phyloP scores from a whole-genome alignment of 768 basidiomycete species.

The Calocera cornea region DNA sequence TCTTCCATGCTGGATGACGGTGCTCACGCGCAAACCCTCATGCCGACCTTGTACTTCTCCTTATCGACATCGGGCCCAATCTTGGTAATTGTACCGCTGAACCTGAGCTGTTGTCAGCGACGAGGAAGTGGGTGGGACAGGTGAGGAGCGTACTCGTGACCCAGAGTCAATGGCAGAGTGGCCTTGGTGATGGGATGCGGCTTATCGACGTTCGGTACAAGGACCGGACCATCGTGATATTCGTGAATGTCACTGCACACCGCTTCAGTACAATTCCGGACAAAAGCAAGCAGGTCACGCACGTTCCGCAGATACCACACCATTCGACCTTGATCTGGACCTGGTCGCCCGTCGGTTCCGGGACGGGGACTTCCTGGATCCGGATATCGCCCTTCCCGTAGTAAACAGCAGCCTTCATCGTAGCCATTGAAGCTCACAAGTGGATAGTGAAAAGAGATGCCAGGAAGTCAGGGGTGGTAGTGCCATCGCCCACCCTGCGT shows the following conservation, averaged over 20 bases:
- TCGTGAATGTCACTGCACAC: conserved; percentile 33
- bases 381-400: conserved; percentile 32
- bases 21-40: conserved; percentile 22
- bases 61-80: conserved; percentile 26
- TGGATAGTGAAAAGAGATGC: not conserved
- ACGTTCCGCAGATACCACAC: conserved; percentile 7
- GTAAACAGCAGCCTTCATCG: conserved; percentile 35
- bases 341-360: conserved; percentile 24
- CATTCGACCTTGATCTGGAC: conserved; percentile 37
- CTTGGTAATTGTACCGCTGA: conserved; percentile 11
- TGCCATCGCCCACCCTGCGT: not conserved
- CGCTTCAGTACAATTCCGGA: conserved; percentile 25
- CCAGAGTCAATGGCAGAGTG: conserved; percentile 31
- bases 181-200: conserved; percentile 31
- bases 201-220: conserved; percentile 23
- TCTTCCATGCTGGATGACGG: not conserved
- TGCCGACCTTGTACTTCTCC: conserved; percentile 26
- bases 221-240: conserved; percentile 22
- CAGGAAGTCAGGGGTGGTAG: not conserved
- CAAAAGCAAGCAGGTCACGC: not conserved
- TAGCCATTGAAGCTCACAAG: not conserved
- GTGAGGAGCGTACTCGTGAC: conserved; percentile 31
- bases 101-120: conserved; percentile 5
- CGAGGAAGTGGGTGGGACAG: not conserved
- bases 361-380: conserved; percentile 29